These are phyloP conservation scores for Trifolium pratense DNA, from an alignment of 306 rosid genomes.

Conservation along the genomic window DNA sequence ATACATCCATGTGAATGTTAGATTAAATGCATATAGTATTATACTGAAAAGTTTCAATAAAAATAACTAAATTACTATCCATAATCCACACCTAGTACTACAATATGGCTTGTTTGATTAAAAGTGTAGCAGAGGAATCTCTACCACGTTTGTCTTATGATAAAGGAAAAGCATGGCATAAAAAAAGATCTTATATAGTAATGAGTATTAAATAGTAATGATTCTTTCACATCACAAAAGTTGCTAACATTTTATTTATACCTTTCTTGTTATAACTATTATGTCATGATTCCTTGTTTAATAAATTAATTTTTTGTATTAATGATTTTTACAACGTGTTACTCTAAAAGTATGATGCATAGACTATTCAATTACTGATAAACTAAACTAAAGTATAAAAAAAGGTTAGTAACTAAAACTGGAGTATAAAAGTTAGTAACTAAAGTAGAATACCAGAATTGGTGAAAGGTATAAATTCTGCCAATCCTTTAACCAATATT, in stretches of 20 bases:
- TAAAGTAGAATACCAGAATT: background rate
- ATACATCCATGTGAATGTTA: background rate
- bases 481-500: slow-evolving; percentile 39
- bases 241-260: slow-evolving; percentile 27
- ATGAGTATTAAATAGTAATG: background rate
- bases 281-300: slow-evolving; percentile 15
- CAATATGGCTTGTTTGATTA: background rate
- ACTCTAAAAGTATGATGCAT: background rate
- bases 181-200: background rate
- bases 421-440: too few relatives aligned
- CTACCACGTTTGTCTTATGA: background rate
- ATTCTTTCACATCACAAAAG: slow-evolving; percentile 26
- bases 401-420: too few relatives aligned
- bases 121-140: slow-evolving; percentile 5
- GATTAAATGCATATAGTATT: background rate
- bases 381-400: too few relatives aligned
- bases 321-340: slow-evolving; percentile 12
- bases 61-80: background rate
- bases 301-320: background rate
- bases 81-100: background rate
- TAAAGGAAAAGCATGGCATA: slow-evolving; percentile 5
- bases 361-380: background rate
- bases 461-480: slow-evolving; percentile 31
- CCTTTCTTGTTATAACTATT: slow-evolving; percentile 38
- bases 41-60: background rate